These are phyloP conservation scores for Barnettozyma botsteinii DNA, from an alignment of 805 yeast genomes.

Conservation along the genomic window DNA sequence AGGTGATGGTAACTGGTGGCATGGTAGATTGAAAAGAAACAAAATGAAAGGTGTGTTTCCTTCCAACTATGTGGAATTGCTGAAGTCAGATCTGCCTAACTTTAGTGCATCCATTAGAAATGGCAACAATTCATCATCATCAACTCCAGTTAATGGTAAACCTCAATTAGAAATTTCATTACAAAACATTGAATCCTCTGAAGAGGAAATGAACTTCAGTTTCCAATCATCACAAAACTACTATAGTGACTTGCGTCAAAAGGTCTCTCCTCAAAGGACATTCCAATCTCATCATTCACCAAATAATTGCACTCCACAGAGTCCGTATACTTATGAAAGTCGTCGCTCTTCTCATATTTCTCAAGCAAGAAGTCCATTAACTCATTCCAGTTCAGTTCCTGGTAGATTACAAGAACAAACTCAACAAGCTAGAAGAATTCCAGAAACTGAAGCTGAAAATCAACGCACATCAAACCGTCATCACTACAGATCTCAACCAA, in stretches of 20 bases:
- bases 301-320: not conserved
- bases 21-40: constrained; percentile 74
- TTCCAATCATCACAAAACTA: constrained; percentile 23
- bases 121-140: not conserved
- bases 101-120: constrained; percentile 5
- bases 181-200: not conserved
- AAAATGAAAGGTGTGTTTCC: constrained; percentile 85
- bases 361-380: constrained; percentile 6
- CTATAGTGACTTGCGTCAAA: constrained; percentile 11
- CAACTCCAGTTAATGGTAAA: not conserved
- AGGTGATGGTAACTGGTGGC: constrained; percentile 92
- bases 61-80: constrained; percentile 67
- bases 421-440: not conserved
- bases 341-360: not conserved
- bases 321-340: constrained; percentile 3
- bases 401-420: constrained; percentile 12
- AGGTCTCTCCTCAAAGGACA: not conserved
- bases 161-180: not conserved
- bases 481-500: constrained; percentile 7
- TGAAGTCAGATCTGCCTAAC: constrained; percentile 32
- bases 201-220: constrained; percentile 24
- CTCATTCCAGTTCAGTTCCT: constrained; percentile 24
- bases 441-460: not conserved
- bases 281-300: not conserved
- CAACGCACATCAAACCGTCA: not conserved